Evolutionary conservation across 495 filamentous ascomycete genomes (phyloP).

Genomic region (Haplographium delicatum): DNA sequence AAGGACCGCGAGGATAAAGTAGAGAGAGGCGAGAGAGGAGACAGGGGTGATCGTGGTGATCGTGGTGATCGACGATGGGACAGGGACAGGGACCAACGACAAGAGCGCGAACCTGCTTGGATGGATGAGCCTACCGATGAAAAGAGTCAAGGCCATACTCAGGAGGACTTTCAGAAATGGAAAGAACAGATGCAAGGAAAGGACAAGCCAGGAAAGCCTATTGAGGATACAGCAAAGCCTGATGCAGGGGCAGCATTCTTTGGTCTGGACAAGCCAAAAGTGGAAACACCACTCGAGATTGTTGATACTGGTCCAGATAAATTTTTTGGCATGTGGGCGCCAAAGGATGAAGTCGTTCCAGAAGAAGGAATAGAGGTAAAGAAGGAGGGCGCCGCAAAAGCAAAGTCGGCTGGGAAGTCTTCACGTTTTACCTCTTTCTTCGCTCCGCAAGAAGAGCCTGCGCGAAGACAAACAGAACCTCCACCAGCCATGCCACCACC

Average conservation of each 20-base stretch:
- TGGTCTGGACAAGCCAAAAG: slow-evolving; percentile 43
- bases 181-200: slow-evolving; percentile 68
- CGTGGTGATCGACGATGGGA: slow-evolving; percentile 51
- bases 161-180: slow-evolving; percentile 93
- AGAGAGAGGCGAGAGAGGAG: slow-evolving; percentile 41
- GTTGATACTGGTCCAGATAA: slow-evolving; percentile 70
- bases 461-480: slow-evolving; percentile 48
- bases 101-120: slow-evolving; percentile 83
- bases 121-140: slow-evolving; percentile 72
- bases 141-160: slow-evolving; percentile 64
- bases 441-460: slow-evolving; percentile 50
- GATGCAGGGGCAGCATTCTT: slow-evolving; percentile 21
- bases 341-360: slow-evolving; percentile 25
- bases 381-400: slow-evolving; percentile 29
- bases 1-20: slow-evolving; percentile 28
- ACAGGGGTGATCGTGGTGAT: slow-evolving; percentile 32
- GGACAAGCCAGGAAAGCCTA: slow-evolving; percentile 51
- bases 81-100: slow-evolving; percentile 51
- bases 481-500: slow-evolving; percentile 24
- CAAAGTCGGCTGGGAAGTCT: slow-evolving; percentile 45
- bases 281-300: slow-evolving; percentile 49
- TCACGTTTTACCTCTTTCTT: slow-evolving; percentile 87
- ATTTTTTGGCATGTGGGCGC: slow-evolving; percentile 69
- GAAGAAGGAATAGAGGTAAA: slow-evolving; percentile 23
- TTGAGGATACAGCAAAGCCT: slow-evolving; percentile 18